Evolutionary conservation across 108 stramenopile species (phyloP), one percentile per base, ranked within the genome.

Genomic region (Discostella stelligeroides): DNA sequence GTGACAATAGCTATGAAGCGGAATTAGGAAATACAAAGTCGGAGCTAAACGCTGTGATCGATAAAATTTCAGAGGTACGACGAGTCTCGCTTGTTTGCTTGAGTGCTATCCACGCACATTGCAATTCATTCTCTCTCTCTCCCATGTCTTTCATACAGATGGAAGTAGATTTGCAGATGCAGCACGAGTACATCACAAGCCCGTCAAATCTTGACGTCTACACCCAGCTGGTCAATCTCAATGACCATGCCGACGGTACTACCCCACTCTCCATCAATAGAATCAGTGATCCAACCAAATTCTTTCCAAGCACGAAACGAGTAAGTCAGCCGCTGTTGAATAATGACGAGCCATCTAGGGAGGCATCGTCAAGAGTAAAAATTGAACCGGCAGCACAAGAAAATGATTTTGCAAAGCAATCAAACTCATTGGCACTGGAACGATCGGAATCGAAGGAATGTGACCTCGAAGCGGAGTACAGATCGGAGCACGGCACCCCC

Each of bases 151-250:
- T 38, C 34, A 4, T 40, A 4, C 34, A 58, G 57, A 24, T 70
- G 46, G 68, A 70, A 49, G 42, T 60, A 12, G 55, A 46, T 60
- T 38, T 57, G 0, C 68, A 60, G 30, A 59, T 59, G 29, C 68
- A 70, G 58, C 68, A 70, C 37, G 57, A 59, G n/a, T 70, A 70
- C 21, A 58, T 70, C 12, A 70, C 45, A 23, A 70, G 68, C 57
- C 68, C 68, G 1, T 59, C 68, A n/a, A 70, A 27, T 3, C 58
- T 46, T 27, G 59, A 70, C 17, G 48, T 70, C 49, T 43, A 60
- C 27, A 60, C 68, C 17, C 68, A 70, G 37, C 68, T 70, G 24
- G 58, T 59, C 28, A 59, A 29, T 39, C 20, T 70, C 58, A 70
- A 70, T 17, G 27, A 60, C 28, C 59, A 60, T 24, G 58, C 58